These are phyloP conservation scores for Coemansia guatemalensis DNA, from an alignment of 192 early-diverging fungal genomes.

Conservation along the genomic window DNA sequence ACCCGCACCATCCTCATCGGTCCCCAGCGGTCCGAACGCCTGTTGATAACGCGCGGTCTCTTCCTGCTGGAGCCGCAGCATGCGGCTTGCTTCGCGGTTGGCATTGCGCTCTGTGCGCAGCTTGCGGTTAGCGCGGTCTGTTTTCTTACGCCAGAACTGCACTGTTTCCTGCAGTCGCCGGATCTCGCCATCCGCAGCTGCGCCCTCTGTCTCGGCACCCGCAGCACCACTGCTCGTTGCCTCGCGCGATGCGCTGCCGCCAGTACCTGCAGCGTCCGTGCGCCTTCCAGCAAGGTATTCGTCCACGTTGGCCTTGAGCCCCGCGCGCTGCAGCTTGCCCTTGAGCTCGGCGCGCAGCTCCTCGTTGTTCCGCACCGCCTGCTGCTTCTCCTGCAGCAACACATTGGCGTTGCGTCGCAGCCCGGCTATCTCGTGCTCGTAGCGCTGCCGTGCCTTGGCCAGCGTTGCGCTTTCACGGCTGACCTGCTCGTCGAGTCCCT, in stretches of 20 bases:
- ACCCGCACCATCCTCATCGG: slow-evolving; percentile 16
- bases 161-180: slow-evolving; percentile 34
- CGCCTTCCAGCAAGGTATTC: slow-evolving; percentile 46
- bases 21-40: slow-evolving; percentile 30
- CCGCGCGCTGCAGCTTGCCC: slow-evolving; percentile 53
- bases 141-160: slow-evolving; percentile 46
- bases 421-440: slow-evolving; percentile 62
- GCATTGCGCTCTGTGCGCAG: slow-evolving; percentile 31
- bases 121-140: slow-evolving; percentile 39
- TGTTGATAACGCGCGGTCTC: slow-evolving; percentile 43
- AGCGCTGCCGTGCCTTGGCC: slow-evolving; percentile 54
- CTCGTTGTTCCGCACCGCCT: slow-evolving; percentile 58
- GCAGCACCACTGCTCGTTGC: neutral
- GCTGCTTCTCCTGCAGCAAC: slow-evolving; percentile 63
- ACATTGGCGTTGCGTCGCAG: slow-evolving; percentile 57
- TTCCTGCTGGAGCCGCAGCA: slow-evolving; percentile 39
- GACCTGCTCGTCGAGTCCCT: slow-evolving; percentile 57
- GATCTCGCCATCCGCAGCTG: slow-evolving; percentile 24
- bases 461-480: slow-evolving; percentile 29
- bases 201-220: slow-evolving; percentile 6
- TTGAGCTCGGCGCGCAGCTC: slow-evolving; percentile 58
- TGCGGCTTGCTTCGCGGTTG: slow-evolving; percentile 25
- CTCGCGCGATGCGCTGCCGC: neutral
- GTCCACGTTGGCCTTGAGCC: slow-evolving; percentile 49
- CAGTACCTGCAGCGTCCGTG: neutral